Base-by-base conservation (phyloP, 495 filamentous ascomycete species). In the Aspergillus leporis region DNA sequence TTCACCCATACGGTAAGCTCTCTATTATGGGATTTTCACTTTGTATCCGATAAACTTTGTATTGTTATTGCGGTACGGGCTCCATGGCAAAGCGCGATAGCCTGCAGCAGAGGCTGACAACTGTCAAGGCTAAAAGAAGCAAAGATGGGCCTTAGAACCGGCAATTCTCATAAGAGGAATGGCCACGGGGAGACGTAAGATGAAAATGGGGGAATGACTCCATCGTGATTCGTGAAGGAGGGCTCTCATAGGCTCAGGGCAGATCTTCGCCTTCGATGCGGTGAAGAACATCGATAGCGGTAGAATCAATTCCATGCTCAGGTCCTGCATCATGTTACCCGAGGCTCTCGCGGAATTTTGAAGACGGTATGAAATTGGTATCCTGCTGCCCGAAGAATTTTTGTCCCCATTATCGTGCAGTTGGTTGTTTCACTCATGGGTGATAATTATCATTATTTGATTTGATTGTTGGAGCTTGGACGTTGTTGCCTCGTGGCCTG, bases 211-310 rank as follows among this genome's bases (percentile, higher is more conserved):
- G 41, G 18, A n/a, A 43, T 22, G 43, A 19, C 43, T 47, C 43
- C 25, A 48, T 47, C 43, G 12, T 30, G 18, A 19, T n/a, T n/a
- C n/a, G n/a, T 23, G 12, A 21, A 30, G n/a, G 51, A n/a, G 18
- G 54, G 30, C 18, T 60, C 50, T 54, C 51, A 66, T 70, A 61
- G 63, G 65, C 57, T 60, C 22, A 53, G 23, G 45, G 59, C 23
- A 49, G 47, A 61, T 58, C 61, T 51, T 66, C 46, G 63, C 68
- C 68, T 66, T 66, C 60, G 68, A 68, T 70, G 68, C 65, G 68
- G 68, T 70, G 68, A 66, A 63, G 65, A 65, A 61, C 51, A 21
- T n/a, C 43, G 45, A 45, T 53, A 49, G 34, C 47, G 47, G 41
- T 36, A 30, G 43, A 56, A 31, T n/a, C 32, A 38, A 32, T 13